Conservation (phyloP, 2,329 filamentous ascomycete genomes). For the Aspergillus udagawae region DNA sequence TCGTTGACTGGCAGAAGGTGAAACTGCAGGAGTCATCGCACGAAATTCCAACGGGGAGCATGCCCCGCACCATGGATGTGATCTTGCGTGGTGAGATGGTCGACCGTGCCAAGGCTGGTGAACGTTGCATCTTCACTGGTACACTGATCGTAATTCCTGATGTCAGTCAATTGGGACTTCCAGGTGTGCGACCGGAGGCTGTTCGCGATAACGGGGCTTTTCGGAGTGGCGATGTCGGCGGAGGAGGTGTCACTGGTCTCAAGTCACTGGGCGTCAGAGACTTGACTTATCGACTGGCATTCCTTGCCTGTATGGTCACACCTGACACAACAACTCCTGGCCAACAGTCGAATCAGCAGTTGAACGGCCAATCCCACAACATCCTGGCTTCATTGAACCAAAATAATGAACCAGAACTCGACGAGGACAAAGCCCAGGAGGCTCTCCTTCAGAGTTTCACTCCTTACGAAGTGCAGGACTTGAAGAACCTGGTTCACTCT, state of each 20-base stretch:
- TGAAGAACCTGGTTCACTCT: conserved; percentile 89
- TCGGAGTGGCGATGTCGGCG: conserved; percentile 74
- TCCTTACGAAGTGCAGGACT: conserved; percentile 80
- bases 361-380: conserved; percentile 73
- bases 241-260: conserved; percentile 78
- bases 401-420: conserved; percentile 63
- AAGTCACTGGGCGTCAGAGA: conserved; percentile 93
- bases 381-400: conserved; percentile 82
- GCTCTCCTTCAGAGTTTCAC: conserved; percentile 84
- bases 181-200: conserved; percentile 77
- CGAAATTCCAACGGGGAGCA: conserved; percentile 96
- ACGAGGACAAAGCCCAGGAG: conserved; percentile 81
- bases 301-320: conserved; percentile 92
- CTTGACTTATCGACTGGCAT: conserved; percentile 92
- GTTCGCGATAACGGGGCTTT: conserved; percentile 76
- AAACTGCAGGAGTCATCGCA: conserved; percentile 97
- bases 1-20: conserved; percentile 99
- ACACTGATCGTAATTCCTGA: conserved; percentile 95
- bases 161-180: conserved; percentile 88
- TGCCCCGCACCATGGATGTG: conserved; percentile 97
- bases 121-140: conserved; percentile 97
- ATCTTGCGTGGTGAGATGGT: conserved; percentile 97
- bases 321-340: conserved; percentile 81
- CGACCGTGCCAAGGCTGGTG: conserved; percentile 91
- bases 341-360: conserved; percentile 63